Evolutionary conservation across 345 rosid genomes (phyloP).

Genomic region (Eucalyptus regnans): DNA sequence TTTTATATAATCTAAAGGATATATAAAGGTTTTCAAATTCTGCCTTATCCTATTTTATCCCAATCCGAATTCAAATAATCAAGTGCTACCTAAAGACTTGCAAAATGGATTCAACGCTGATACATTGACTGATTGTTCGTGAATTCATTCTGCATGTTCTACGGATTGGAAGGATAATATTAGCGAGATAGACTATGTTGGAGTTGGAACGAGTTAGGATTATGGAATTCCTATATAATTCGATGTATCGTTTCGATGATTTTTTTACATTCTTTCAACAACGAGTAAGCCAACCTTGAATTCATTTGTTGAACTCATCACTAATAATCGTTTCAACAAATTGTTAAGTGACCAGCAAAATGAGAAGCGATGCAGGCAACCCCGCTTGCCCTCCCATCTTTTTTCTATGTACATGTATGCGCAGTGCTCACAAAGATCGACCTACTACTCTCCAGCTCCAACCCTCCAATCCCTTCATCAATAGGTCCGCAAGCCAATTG

Average conservation of each 20-base stretch:
- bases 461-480: not conserved
- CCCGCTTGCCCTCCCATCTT: rapidly evolving
- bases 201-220: not conserved
- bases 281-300: not conserved
- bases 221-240: not conserved
- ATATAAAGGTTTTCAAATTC: too few species aligned
- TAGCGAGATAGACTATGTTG: not conserved
- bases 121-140: not conserved
- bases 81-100: not conserved
- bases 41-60: not conserved
- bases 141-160: not conserved
- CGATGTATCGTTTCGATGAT: not conserved
- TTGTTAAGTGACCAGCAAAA: not conserved
- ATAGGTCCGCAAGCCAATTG: not conserved
- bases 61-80: too few species aligned
- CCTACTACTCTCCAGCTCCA: not conserved
- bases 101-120: not conserved
- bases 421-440: not conserved
- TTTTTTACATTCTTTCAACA: not conserved
- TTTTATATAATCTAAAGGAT: too few species aligned
- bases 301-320: not conserved
- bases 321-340: not conserved
- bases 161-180: not conserved
- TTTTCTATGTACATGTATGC: not conserved
- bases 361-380: not conserved